phyloP scores from a whole-genome alignment of 192 early-diverging fungal species.

The Linderina pennispora region DNA sequence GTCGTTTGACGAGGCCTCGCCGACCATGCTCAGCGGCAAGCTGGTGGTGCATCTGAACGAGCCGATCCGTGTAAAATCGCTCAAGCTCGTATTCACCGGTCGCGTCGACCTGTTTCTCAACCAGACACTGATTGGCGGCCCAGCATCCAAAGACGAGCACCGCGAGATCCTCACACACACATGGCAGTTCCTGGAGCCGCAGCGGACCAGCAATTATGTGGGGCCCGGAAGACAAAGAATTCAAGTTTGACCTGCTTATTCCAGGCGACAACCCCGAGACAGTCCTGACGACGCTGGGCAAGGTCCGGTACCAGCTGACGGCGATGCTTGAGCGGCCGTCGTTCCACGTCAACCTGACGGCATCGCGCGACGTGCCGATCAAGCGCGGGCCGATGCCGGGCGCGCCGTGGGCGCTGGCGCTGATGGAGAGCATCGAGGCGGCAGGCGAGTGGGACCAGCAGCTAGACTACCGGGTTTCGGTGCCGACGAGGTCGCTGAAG shows the following conservation, averaged over 20 bases:
- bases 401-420: slow-evolving; percentile 43
- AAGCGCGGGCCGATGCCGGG: slow-evolving; percentile 46
- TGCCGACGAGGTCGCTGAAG: slow-evolving; percentile 49
- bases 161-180: slow-evolving; percentile 44
- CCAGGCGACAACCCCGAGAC: slow-evolving; percentile 56
- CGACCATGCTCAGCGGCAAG: slow-evolving; percentile 48
- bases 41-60: slow-evolving; percentile 46
- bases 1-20: slow-evolving; percentile 31
- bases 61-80: slow-evolving; percentile 42
- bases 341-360: slow-evolving; percentile 46
- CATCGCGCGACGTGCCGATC: slow-evolving; percentile 25
- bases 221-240: slow-evolving; percentile 25
- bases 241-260: slow-evolving; percentile 51
- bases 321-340: slow-evolving; percentile 49
- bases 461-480: slow-evolving; percentile 49
- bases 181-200: slow-evolving; percentile 47
- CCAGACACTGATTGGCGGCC: slow-evolving; percentile 23
- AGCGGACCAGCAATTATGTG: slow-evolving; percentile 28
- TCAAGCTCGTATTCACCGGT: slow-evolving; percentile 46
- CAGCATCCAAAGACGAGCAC: slow-evolving; percentile 34
- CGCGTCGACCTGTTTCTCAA: slow-evolving; percentile 40
- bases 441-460: slow-evolving; percentile 43
- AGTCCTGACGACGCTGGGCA: slow-evolving; percentile 41
- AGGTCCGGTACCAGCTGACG: slow-evolving; percentile 44
- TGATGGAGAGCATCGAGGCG: slow-evolving; percentile 47